These are phyloP conservation scores for Tephrocybe sp. DNA, from an alignment of 768 basidiomycete genomes.

Conservation along the genomic window DNA sequence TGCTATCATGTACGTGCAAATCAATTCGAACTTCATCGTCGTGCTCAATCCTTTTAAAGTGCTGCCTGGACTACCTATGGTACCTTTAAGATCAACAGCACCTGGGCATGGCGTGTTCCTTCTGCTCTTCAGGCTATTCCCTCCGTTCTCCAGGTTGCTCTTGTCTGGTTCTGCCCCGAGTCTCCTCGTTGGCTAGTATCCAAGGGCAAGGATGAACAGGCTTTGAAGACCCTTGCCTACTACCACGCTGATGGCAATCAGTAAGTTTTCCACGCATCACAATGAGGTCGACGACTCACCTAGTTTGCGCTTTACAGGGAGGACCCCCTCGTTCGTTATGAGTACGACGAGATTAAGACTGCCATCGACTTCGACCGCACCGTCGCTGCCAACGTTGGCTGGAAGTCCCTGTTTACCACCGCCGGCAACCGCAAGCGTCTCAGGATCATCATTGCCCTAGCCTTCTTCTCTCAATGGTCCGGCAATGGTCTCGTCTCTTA, in stretches of 20 bases:
- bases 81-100: too few species aligned
- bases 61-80: conserved; percentile 49
- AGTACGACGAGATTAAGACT: conserved; percentile 66
- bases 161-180: conserved; percentile 68
- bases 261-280: conserved; percentile 13
- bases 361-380: conserved; percentile 46
- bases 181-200: conserved; percentile 72
- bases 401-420: conserved; percentile 44
- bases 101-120: conserved; percentile 75
- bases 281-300: too few species aligned
- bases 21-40: too few species aligned
- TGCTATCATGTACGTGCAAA: too few species aligned
- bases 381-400: conserved; percentile 42
- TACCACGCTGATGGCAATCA: conserved; percentile 56
- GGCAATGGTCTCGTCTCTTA: conserved; percentile 46
- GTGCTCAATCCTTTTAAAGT: conserved; percentile 17
- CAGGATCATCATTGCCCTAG: conserved; percentile 57
- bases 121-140: conserved; percentile 64
- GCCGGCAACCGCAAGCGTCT: conserved; percentile 59
- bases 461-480: conserved; percentile 62
- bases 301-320: conserved; percentile 36
- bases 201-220: conserved; percentile 57
- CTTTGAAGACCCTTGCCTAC: conserved; percentile 48
- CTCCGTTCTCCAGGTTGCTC: conserved; percentile 54
- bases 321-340: conserved; percentile 59